Percentiles rank a stretch among this genome's conserved stretches.
phyloP scores from a whole-genome alignment of 2,329 filamentous ascomycete genomes.

The Alternaria brassicae region DNA sequence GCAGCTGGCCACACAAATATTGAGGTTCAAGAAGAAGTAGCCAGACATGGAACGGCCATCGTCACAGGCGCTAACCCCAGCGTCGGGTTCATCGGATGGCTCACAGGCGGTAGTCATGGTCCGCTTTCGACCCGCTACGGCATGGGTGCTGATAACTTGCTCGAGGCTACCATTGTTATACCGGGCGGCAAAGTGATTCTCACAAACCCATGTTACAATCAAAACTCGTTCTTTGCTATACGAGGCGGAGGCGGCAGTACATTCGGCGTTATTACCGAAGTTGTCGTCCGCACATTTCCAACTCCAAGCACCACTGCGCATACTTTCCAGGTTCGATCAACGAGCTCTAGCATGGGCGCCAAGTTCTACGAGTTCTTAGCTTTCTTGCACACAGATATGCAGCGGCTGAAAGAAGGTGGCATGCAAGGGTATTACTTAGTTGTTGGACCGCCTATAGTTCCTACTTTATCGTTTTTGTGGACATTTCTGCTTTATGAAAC shows the following conservation, averaged over 20 bases:
- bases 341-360: slow-evolving; percentile 7
- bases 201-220: slow-evolving; percentile 33
- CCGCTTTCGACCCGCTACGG: slow-evolving; percentile 48
- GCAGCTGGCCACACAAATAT: slow-evolving; percentile 32
- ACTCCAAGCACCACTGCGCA: slow-evolving; percentile 40
- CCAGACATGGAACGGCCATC: slow-evolving; percentile 15
- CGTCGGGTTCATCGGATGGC: slow-evolving; percentile 52
- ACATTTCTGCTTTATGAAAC: slow-evolving; percentile 32
- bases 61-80: slow-evolving; percentile 35
- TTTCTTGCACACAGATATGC: slow-evolving; percentile 33
- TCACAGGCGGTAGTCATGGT: slow-evolving; percentile 50
- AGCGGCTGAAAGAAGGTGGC: slow-evolving; percentile 34
- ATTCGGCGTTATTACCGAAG: slow-evolving; percentile 49
- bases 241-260: slow-evolving; percentile 53
- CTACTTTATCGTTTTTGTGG: slow-evolving; percentile 26
- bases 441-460: slow-evolving; percentile 27
- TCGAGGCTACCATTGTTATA: slow-evolving; percentile 47
- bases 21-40: slow-evolving; percentile 26
- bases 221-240: slow-evolving; percentile 52
- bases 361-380: slow-evolving; percentile 32
- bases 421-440: slow-evolving; percentile 39
- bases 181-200: slow-evolving; percentile 20
- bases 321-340: slow-evolving; percentile 21
- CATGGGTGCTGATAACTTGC: slow-evolving; percentile 49
- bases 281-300: slow-evolving; percentile 27